Base-by-base conservation (phyloP, 371 early-diverging fungal species). In the Mortierella sp. region DNA sequence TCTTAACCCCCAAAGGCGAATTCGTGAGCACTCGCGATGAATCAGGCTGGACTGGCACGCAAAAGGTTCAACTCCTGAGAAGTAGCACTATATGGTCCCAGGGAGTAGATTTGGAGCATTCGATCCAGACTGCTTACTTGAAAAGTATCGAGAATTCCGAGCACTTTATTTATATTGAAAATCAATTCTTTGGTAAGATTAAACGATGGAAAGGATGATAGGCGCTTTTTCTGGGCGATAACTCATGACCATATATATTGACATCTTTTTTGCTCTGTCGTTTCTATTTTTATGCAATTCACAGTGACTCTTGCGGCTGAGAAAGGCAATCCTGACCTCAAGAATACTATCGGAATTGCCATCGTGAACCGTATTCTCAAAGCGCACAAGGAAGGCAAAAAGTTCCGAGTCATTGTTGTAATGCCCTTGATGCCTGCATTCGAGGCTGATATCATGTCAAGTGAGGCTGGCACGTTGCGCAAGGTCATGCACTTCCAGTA, bases 381-480 rank as follows among this genome's bases (percentile, higher is more conserved):
- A 34, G 98, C 98, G 12, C 88, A 94, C 62, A 69, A 85, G 56
- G 87, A 91, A 9, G 83, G 84, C 8, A 86, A 88, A n/a, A 88
- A 89, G 53, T 97, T 96, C 86, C 90, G 92, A 45, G 93, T 96
- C 23, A 91, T 95, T 76, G 93, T 98, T 40, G 74, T 97, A 37
- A 94, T 97, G 87, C 98, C 98, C 13, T 83, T 97, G 60, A 90
- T 96, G 88, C 98, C 98, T 22, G 97, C 96, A 17, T 97, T 97
- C 83, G 94, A 94, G 60, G 93, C 91, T 56, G 96, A 94, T 68
- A 83, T 97, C 35, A 86, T 85, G 61, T 89, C 92, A 2, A 89
- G 90, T 35, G 92, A 90, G 35, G 97, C 95, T 2, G 92, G 91
- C 15, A 94, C 93, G 31, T 87, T 93, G 22, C 86, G 95, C 37